Evolutionary conservation across 768 basidiomycete species (phyloP).

Genomic region (Termitomyces sp.): DNA sequence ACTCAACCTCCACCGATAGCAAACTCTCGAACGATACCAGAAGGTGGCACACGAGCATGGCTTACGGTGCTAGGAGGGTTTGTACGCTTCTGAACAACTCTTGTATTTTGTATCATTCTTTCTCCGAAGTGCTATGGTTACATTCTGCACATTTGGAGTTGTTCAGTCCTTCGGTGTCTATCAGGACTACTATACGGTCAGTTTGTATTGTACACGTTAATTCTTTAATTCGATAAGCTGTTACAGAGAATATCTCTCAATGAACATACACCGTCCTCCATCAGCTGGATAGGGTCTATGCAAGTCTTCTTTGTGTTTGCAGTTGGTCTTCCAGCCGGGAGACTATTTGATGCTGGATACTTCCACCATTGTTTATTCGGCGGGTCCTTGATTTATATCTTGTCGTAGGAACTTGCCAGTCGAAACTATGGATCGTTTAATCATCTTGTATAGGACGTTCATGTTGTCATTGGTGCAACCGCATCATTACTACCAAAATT

Average conservation of each 20-base stretch:
- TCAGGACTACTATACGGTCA: slow-evolving; percentile 45
- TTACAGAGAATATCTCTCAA: slow-evolving; percentile 28
- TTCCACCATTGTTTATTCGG: slow-evolving; percentile 35
- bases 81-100: slow-evolving; percentile 13
- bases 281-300: slow-evolving; percentile 46
- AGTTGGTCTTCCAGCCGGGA: slow-evolving; percentile 36
- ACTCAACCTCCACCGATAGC: neutral
- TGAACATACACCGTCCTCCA: slow-evolving; percentile 33
- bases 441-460: slow-evolving; percentile 29
- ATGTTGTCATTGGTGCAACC: slow-evolving; percentile 45
- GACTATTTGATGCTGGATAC: slow-evolving; percentile 44
- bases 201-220: neutral
- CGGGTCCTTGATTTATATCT: slow-evolving; percentile 33
- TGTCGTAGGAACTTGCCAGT: slow-evolving; percentile 28
- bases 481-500: slow-evolving; percentile 43
- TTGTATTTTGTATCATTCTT: neutral
- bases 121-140: slow-evolving; percentile 28
- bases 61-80: slow-evolving; percentile 42
- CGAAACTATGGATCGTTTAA: neutral
- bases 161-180: slow-evolving; percentile 48
- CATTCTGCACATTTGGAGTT: slow-evolving; percentile 44
- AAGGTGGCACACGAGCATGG: slow-evolving; percentile 41
- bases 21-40: slow-evolving; percentile 26
- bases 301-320: slow-evolving; percentile 46
- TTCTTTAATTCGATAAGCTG: neutral